A percentile compares a stretch with the other conserved stretches of the same genome.
Evolutionary conservation across 1,284 basidiomycete genomes (phyloP).

Genomic region (Xerocomus minutiporus): DNA sequence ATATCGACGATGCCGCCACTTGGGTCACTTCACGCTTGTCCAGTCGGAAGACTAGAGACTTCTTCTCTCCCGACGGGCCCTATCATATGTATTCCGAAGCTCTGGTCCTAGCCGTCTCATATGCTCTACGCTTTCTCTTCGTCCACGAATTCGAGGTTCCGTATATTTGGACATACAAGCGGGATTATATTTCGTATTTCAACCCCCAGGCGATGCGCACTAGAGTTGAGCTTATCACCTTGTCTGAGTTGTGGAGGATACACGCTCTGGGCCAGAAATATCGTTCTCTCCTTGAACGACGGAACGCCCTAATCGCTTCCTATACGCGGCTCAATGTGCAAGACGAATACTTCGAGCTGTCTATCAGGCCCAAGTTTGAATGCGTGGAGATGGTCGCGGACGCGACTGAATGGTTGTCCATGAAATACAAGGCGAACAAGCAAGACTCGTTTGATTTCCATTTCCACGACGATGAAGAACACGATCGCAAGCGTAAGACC

Average conservation of each 20-base stretch:
- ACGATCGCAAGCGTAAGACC: conserved; percentile 70
- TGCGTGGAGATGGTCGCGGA: conserved; percentile 90
- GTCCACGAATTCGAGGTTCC: conserved; percentile 89
- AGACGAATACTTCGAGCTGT: conserved; percentile 71
- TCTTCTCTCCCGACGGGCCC: conserved; percentile 61
- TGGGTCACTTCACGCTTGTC: conserved; percentile 90
- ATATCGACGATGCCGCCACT: conserved; percentile 77
- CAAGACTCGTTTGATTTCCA: conserved; percentile 57
- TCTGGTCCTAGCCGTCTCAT: conserved; percentile 78
- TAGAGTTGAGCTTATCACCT: conserved; percentile 65
- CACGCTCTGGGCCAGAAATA: conserved; percentile 83
- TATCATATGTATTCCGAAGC: conserved; percentile 59
- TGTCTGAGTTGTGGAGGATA: conserved; percentile 85
- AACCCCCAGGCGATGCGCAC: conserved; percentile 53
- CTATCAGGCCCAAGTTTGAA: conserved; percentile 60
- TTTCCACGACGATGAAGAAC: conserved; percentile 66
- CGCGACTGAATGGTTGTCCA: conserved; percentile 84
- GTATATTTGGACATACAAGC: conserved; percentile 91
- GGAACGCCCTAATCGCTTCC: conserved; percentile 55
- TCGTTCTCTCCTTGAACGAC: conserved; percentile 76
- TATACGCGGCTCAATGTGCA: conserved; percentile 62
- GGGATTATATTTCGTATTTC: conserved; percentile 84
- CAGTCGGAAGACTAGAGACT: conserved; percentile 70
- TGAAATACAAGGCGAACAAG: conserved; percentile 81
- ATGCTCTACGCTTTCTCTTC: conserved; percentile 81